These are phyloP conservation scores for Starmerella apicola DNA, from an alignment of 805 yeast species.

Conservation along the genomic window DNA sequence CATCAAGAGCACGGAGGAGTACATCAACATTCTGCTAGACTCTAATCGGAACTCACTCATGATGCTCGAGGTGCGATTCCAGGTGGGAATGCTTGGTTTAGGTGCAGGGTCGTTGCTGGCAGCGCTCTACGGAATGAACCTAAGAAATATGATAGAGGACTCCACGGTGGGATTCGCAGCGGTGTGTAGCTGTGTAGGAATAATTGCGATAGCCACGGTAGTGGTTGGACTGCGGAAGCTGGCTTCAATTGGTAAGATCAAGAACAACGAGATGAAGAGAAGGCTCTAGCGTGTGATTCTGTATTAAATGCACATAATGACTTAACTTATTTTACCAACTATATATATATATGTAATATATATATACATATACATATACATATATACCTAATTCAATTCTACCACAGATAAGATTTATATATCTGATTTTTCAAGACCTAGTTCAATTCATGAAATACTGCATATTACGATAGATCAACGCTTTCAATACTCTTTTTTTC, in stretches of 20 bases:
- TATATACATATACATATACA: no score
- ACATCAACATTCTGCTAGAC: conserved; percentile 82
- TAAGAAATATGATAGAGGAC: conserved; percentile 85
- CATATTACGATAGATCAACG: no score
- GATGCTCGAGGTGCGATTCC: conserved; percentile 72
- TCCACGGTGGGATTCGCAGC: conserved; percentile 53
- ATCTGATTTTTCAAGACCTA: no score
- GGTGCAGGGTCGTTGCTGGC: conserved; percentile 74
- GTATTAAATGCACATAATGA: no score
- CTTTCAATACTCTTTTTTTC: no score
- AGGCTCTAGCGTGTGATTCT: background rate
- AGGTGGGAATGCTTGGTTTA: conserved; percentile 69
- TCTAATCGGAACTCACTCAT: conserved; percentile 88
- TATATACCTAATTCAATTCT: no score
- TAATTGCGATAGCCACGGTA: conserved; percentile 38
- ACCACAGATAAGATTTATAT: no score
- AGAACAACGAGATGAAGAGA: conserved; percentile 1
- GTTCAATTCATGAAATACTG: no score
- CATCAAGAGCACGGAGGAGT: conserved; percentile 86
- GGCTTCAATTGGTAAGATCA: conserved; percentile 32
- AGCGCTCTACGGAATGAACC: conserved; percentile 89
- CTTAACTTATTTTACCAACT: no score
- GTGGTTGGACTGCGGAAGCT: conserved; percentile 44
- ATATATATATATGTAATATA: background rate
- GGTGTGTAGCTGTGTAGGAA: conserved; percentile 35